Evolutionary conservation across 2,329 filamentous ascomycete species (phyloP), one percentile per base, ranked within the genome.

Genomic region (Botrytis paeoniae): DNA sequence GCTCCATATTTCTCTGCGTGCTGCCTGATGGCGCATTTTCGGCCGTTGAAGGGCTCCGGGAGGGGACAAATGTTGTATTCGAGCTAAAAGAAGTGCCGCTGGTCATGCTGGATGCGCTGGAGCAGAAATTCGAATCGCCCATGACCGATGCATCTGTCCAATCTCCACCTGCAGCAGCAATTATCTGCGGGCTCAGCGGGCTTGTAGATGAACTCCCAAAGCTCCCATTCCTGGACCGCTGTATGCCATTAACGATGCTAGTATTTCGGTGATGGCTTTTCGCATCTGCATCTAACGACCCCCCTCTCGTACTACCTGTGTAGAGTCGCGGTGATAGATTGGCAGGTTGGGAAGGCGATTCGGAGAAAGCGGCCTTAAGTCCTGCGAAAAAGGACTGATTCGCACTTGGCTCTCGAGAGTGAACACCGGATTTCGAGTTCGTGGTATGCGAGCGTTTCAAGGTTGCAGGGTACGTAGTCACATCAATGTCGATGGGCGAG

Each of bases 181-280:
- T 94, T 82, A 94, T 91, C 82, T 97, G 92, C 71, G 94, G 93
- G 82, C 93, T 97, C 79, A 98, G 86, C 73, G 95, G 95, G 82
- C 93, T 97, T 41, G 92, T 91, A 51, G 92, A 89, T 73, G 92
- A 89, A 81, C 93, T 94, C 76, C 91, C 89, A 80, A 92, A 89
- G 84, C 95, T 98, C 78, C 94, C 92, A 87, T 97, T 97, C 83
- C 95, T 87, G 78, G 88, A 92, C 83, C 99, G 96, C 82, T 97
- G 95, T 77, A 97, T 91, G 79, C 96, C 95, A 89, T 98, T 93
- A 73, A 98, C 95, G 78, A 98, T 98, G 66, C 95, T 98, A 0
- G 95, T 97, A 84, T 99, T 94, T 72, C 96, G 91, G 83, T 98
- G 94, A 82, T 99, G 85, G 83, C 77, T 82, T 80, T 89, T 90